A percentile compares a stretch with the other conserved stretches of the same genome.
These are phyloP conservation scores for Haplosporangium gracile DNA, from an alignment of 192 early-diverging fungal species.

Conservation along the genomic window DNA sequence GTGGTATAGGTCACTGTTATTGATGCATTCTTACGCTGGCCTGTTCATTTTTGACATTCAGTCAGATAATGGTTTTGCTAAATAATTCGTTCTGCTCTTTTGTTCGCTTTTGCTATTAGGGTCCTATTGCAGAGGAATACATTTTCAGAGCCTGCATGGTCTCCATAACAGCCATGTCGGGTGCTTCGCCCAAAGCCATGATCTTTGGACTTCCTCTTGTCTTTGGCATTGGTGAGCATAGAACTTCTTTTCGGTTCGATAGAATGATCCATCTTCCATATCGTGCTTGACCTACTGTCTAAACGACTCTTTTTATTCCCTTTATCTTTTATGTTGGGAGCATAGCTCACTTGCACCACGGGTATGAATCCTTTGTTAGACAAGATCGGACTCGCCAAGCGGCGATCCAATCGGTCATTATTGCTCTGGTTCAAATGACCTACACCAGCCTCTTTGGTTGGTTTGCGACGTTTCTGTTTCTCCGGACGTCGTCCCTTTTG, in stretches of 20 bases:
- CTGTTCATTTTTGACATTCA: not conserved
- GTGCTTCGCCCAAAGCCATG: constrained; percentile 42
- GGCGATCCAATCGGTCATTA: constrained; percentile 49
- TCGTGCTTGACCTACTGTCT: not conserved
- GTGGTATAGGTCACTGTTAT: constrained; percentile 21
- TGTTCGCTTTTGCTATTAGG: constrained; percentile 56
- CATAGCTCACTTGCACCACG: constrained; percentile 81
- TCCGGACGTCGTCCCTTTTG: constrained; percentile 70
- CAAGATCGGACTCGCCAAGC: constrained; percentile 56
- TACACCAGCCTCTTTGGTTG: constrained; percentile 88
- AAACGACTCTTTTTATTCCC: not conserved
- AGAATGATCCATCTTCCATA: not conserved
- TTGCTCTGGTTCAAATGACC: constrained; percentile 68
- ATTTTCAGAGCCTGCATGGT: constrained; percentile 82
- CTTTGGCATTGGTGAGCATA: constrained; percentile 78
- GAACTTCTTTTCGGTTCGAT: not conserved
- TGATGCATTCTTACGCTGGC: not conserved
- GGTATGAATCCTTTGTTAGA: constrained; percentile 65
- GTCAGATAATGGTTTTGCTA: not conserved
- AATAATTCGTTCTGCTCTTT: not conserved
- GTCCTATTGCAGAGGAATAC: constrained; percentile 80
- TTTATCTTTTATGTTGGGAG: not conserved
- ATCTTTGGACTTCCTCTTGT: constrained; percentile 74
- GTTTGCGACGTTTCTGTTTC: constrained; percentile 76
- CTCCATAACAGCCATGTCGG: constrained; percentile 59